Evolutionary conservation across 768 basidiomycete genomes (phyloP), one percentile per base, ranked within the genome.

Genomic region (Termitomyces sp.): DNA sequence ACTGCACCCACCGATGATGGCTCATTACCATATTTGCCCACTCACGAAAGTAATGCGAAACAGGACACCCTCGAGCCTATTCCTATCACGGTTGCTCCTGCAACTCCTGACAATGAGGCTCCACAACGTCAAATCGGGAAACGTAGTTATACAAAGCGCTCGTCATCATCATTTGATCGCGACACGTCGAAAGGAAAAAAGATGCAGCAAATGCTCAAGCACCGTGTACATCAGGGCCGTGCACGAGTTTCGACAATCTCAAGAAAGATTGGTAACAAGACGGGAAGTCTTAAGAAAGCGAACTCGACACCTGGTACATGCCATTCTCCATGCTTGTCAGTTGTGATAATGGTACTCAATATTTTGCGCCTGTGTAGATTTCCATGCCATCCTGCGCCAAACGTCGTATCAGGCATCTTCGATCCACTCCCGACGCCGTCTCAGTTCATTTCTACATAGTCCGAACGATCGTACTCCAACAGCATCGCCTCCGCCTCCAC

Each of bases 191-290:
- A 83, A 57, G 86, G 86, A 42, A 91, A 89, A 73, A 91, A 89
- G 70, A 78, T 92, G 56, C 87, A 88, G 66, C 86, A 87, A 70
- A 89, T 90, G 75, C 74, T 92, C 62, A 92, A 89, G 73, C 81
- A 83, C 60, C 81, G 84, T 11, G 90, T 92, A 24, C 84, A 91
- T 66, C 88, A 91, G 69, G 84, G 88, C 7, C 87, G 87, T 60
- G 87, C 79, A 7, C 81, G 86, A 55, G 90, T 94, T 46, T 84
- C 85, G 32, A 90, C 89, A 18, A 90, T 92, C 55, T 90, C 90
- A 36, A 85, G 81, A 70, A 91, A 85, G 70, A 87, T 93, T 42
- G 90, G 90, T 20, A 81, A 78, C 16, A 78, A 79, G 66, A 83
- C 81, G 63, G 81, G 84, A 5, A 75, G 71, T 57, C 67, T 91